phyloP scores from a whole-genome alignment of 768 basidiomycete genomes.

The Calocybe gangraenosa region DNA sequence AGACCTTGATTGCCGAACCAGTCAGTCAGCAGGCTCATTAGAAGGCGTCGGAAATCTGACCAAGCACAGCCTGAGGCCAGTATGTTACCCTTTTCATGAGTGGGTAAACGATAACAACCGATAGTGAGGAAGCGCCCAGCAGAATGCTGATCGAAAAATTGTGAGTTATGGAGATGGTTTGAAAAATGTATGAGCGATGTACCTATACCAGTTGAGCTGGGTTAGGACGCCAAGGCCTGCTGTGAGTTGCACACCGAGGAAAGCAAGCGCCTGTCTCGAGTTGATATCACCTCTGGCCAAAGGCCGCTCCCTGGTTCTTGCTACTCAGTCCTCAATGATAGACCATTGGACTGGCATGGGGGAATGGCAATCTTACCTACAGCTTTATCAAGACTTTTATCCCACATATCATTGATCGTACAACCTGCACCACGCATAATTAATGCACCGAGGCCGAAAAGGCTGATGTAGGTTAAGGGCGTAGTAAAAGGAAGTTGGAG shows the following conservation, averaged over 20 bases:
- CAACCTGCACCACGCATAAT: constrained; percentile 99
- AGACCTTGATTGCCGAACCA: constrained; percentile 50
- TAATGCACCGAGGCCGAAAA: constrained; percentile 88
- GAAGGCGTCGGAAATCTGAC: constrained; percentile 47
- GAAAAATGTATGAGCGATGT: constrained; percentile 17
- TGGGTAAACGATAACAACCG: constrained; percentile 85
- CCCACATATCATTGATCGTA: constrained; percentile 99
- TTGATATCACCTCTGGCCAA: constrained; percentile 82
- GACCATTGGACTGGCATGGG: neutral
- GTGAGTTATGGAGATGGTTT: neutral
- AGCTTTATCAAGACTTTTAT: constrained; percentile 82
- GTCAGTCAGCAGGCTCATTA: neutral
- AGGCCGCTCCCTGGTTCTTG: constrained; percentile 83
- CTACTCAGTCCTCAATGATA: constrained; percentile 33
- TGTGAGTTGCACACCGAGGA: constrained; percentile 79
- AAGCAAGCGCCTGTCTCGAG: constrained; percentile 67
- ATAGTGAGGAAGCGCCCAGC: constrained; percentile 88
- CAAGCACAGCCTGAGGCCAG: constrained; percentile 96
- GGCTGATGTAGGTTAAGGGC: constrained; percentile 69
- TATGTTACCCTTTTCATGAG: constrained; percentile 96
- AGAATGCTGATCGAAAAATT: constrained; percentile 55
- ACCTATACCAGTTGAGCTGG: constrained; percentile 97
- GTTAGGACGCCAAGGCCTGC: constrained; percentile 81
- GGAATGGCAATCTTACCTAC: constrained; percentile 63
- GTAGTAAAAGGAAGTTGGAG: constrained; percentile 58